phyloP scores from a whole-genome alignment of 2,329 filamentous ascomycete species.

The Arthroderma sp. region DNA sequence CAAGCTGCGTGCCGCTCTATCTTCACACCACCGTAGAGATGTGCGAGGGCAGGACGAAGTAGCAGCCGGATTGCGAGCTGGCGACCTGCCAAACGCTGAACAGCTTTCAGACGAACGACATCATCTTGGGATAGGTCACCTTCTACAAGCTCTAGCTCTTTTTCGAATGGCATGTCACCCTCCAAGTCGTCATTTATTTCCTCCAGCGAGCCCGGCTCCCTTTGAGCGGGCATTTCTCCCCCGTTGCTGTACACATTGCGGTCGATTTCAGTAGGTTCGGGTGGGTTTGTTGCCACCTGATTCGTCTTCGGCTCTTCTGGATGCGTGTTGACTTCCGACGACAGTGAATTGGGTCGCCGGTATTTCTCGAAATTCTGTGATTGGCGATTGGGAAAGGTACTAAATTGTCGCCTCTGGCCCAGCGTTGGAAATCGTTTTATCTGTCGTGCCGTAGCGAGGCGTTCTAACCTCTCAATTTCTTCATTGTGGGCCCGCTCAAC shows the following conservation, averaged over 20 bases:
- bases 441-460: conserved; percentile 17
- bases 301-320: neutral
- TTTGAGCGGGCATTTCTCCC: neutral
- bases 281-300: neutral
- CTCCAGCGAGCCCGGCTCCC: neutral
- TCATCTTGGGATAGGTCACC: conserved; percentile 1
- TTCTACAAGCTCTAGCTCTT: conserved; percentile 1
- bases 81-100: conserved; percentile 26
- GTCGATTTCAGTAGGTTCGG: neutral
- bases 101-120: conserved; percentile 16
- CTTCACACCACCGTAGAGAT: conserved; percentile 22
- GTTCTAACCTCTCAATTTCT: conserved; percentile 23
- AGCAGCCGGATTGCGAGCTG: conserved; percentile 28
- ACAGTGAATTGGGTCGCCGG: neutral
- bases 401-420: conserved; percentile 13
- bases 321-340: neutral
- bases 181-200: neutral
- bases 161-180: neutral
- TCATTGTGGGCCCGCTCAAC: conserved; percentile 27
- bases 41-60: conserved; percentile 26
- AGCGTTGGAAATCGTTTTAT: conserved; percentile 11
- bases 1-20: conserved; percentile 12
- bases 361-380: neutral
- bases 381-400: neutral
- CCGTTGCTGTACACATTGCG: too few relatives aligned